A percentile compares a stretch with the other conserved stretches of the same genome.
These are phyloP conservation scores for Xylaria sp. DNA, from an alignment of 2,329 filamentous ascomycete genomes.

Conservation along the genomic window DNA sequence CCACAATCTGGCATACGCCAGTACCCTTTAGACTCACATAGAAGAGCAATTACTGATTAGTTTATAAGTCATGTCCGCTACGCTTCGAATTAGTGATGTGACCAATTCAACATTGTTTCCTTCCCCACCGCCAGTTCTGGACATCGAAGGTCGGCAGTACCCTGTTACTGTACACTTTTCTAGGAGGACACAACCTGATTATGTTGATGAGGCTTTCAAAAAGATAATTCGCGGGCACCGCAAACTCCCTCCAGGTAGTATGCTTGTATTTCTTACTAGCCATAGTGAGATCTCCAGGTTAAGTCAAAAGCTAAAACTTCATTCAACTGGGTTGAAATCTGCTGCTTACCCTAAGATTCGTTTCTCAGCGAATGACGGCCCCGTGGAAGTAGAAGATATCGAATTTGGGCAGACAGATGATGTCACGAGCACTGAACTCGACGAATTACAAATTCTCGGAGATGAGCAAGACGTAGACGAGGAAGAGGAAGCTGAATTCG, in stretches of 20 bases:
- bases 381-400: conserved; percentile 86
- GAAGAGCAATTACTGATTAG: conserved; percentile 13
- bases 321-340: conserved; percentile 68
- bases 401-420: conserved; percentile 80
- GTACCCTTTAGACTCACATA: too few relatives aligned
- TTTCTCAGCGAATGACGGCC: conserved; percentile 79
- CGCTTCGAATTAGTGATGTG: conserved; percentile 88
- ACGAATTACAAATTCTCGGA: conserved; percentile 60
- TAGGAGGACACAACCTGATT: conserved; percentile 83
- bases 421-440: conserved; percentile 70
- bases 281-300: conserved; percentile 89
- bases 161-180: conserved; percentile 91
- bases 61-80: conserved; percentile 85
- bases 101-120: conserved; percentile 85
- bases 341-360: conserved; percentile 73
- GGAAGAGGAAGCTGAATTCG: conserved; percentile 72
- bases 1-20: background rate
- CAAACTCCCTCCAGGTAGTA: conserved; percentile 88
- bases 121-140: conserved; percentile 80
- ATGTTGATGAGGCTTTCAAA: conserved; percentile 86
- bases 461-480: conserved; percentile 67
- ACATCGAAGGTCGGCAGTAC: conserved; percentile 92
- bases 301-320: conserved; percentile 79
- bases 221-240: conserved; percentile 89
- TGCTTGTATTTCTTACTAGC: conserved; percentile 93